These are phyloP conservation scores for Nemania serpens DNA, from an alignment of 2,329 filamentous ascomycete species.

Conservation along the genomic window DNA sequence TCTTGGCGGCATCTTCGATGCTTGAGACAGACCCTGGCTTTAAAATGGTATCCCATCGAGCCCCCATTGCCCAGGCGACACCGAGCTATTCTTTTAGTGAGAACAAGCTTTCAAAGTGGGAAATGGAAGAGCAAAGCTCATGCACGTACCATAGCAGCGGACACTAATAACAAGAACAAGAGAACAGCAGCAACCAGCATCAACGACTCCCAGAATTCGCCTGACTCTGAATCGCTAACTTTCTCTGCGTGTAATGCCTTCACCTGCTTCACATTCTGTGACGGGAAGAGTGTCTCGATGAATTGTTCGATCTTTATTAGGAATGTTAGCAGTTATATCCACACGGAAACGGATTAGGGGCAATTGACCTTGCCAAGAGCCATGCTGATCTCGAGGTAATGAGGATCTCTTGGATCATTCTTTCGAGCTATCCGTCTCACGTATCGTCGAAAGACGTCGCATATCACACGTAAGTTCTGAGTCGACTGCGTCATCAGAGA, in stretches of 20 bases:
- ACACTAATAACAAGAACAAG: slow-evolving; percentile 71
- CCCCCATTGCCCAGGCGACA: slow-evolving; percentile 78
- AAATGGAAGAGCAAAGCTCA: neutral
- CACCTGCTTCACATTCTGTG: slow-evolving; percentile 71
- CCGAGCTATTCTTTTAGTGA: slow-evolving; percentile 62
- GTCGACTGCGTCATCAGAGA: slow-evolving; percentile 90
- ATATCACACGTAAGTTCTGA: slow-evolving; percentile 82
- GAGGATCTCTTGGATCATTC: slow-evolving; percentile 91
- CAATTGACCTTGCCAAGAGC: slow-evolving; percentile 77
- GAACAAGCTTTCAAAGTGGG: neutral
- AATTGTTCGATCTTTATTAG: slow-evolving; percentile 81
- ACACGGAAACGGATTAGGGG: neutral
- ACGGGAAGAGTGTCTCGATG: slow-evolving; percentile 90
- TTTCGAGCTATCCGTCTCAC: slow-evolving; percentile 84
- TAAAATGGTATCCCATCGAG: slow-evolving; percentile 76
- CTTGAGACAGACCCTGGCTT: slow-evolving; percentile 50
- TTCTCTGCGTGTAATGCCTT: slow-evolving; percentile 48
- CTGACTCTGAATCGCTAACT: slow-evolving; percentile 46
- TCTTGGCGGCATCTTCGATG: slow-evolving; percentile 32
- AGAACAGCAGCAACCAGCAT: slow-evolving; percentile 71
- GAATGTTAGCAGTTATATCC: slow-evolving; percentile 14
- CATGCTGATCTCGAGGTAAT: slow-evolving; percentile 88
- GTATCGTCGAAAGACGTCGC: slow-evolving; percentile 80
- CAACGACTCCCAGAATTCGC: slow-evolving; percentile 63
- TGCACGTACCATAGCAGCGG: slow-evolving; percentile 75